phyloP scores from a whole-genome alignment of 129 eudicot genomes.

The Escallonia herrerae region DNA sequence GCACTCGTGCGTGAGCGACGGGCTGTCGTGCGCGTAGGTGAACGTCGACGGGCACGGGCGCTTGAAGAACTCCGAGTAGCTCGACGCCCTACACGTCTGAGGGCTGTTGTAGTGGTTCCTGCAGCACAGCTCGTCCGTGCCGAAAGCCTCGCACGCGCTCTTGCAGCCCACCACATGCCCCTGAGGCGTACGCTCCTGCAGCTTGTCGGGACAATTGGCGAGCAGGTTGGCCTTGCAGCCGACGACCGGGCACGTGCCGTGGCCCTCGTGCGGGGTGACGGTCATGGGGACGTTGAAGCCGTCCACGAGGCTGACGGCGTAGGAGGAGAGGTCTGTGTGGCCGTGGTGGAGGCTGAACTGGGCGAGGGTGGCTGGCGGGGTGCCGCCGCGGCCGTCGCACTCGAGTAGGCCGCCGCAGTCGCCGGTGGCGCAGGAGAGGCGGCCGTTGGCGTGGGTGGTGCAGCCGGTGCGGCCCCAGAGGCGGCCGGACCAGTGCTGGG shows the following conservation, averaged over 20 bases:
- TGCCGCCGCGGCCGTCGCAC: constrained; percentile 76
- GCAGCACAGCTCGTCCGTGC: constrained; percentile 75
- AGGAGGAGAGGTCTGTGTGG: constrained; percentile 61
- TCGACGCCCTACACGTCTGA: constrained; percentile 44
- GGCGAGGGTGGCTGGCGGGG: constrained; percentile 75
- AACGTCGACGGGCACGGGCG: constrained; percentile 75
- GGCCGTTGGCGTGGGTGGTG: constrained; percentile 23
- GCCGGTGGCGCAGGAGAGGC: constrained; percentile 78
- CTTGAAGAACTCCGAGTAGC: constrained; percentile 61
- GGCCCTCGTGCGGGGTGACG: constrained; percentile 85
- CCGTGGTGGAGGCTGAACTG: constrained; percentile 90
- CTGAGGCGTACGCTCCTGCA: constrained; percentile 22
- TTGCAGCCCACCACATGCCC: constrained; percentile 79
- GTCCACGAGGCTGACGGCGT: constrained; percentile 88
- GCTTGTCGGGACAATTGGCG: constrained; percentile 42
- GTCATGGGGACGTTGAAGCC: constrained; percentile 94
- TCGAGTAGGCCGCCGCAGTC: constrained; percentile 78
- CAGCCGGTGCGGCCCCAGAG: constrained; percentile 90
- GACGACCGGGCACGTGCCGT: constrained; percentile 76
- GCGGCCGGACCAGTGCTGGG: constrained; percentile 93
- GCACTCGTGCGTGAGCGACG: constrained; percentile 83
- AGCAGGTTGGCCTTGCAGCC: constrained; percentile 62
- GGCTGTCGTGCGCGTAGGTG: constrained; percentile 83
- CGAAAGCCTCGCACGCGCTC: constrained; percentile 82
- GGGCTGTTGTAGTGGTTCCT: constrained; percentile 59